Conservation (phyloP, 169 alveolate genomes). For the Eimeria sp. region DNA sequence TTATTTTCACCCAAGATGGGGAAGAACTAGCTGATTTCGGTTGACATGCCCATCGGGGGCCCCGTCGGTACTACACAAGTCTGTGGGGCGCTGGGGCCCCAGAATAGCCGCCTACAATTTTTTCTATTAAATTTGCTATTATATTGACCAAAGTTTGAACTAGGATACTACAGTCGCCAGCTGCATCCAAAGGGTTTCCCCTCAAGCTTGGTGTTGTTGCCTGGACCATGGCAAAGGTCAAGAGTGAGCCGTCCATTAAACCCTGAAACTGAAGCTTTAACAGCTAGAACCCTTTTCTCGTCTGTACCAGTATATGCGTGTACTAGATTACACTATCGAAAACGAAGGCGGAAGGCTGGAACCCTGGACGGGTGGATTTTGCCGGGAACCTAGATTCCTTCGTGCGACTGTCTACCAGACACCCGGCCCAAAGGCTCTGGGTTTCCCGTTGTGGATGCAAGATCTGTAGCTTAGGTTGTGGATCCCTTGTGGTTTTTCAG, state of each 20-base stretch:
- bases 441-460: neutral
- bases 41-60: neutral
- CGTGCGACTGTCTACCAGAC: neutral
- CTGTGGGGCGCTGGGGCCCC: constrained; percentile 42
- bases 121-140: neutral
- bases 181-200: constrained; percentile 23
- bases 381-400: too few species aligned
- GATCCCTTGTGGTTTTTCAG: neutral
- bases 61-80: neutral
- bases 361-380: neutral
- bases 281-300: neutral
- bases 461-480: neutral
- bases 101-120: neutral
- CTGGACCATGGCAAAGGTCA: constrained; percentile 61
- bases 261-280: neutral
- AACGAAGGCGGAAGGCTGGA: neutral
- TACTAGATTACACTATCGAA: neutral
- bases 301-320: neutral
- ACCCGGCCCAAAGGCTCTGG: neutral
- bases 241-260: constrained; percentile 17
- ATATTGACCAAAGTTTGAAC: neutral
- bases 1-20: neutral
- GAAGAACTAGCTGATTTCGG: neutral
- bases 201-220: neutral
- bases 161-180: neutral